Evolutionary conservation across 805 yeast genomes (phyloP), one percentile per base, ranked within the genome.

Genomic region (Starmerella bombicola): DNA sequence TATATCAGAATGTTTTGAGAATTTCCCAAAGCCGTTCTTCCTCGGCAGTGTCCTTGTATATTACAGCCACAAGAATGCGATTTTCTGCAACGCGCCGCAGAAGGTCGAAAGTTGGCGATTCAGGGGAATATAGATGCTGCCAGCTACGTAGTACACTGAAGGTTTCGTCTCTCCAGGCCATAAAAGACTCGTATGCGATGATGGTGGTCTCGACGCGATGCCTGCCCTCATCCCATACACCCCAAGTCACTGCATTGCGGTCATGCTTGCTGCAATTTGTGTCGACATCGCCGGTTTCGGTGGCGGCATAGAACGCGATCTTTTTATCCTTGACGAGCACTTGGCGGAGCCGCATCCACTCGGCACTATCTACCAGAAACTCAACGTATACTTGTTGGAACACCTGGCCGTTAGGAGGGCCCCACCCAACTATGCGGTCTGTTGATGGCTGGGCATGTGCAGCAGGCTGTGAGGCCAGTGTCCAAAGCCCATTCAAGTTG

Each of bases 381-480:
- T 81, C 93, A n/a, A 91, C 83, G 62, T 85, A 86, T 5, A 95
- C 78, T 62, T 91, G 86, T 58, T 91, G 99, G 60, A 81, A 91
- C 21, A 91, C 80, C 35, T 73, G 66, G 3, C 99, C 99, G 54
- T 78, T 73, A 18, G 70, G 65, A 6, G 98, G 96, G 35, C 99
- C 99, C 98, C 98, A 91, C 2, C 99, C 99, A 57, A 85, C 79
- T 23, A 88, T 76, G 43, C 75, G 76, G 62, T 91, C 97, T n/a
- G 74, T 67, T 6, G 93, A 80, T 30, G 68, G 68, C 29, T 78
- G 68, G 8, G 82, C 82, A 58, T 84, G 80, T 2, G 86, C 79
- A 0, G 95, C 91, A 3, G 99, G 99, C 62, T 91, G 99, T 0
- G 97, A 88, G 0, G 96, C 85, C 42, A 91, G 70, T 0, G 99